Evolutionary conservation across 169 alveolate species (phyloP).

Genomic region (Plasmodium relictum): DNA sequence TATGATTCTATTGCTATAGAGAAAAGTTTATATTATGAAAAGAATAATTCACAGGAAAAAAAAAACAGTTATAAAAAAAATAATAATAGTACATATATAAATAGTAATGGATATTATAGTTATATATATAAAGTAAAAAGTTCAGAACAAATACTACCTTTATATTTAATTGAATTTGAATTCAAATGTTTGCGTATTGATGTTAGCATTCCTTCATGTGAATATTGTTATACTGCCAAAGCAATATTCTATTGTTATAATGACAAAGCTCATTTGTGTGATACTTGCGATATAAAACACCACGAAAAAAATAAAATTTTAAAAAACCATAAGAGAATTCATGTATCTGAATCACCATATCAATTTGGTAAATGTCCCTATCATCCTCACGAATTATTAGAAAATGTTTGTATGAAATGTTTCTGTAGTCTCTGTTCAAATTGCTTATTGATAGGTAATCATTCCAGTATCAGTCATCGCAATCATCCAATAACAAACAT

Average conservation of each 20-base stretch:
- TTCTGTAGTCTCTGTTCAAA: constrained; percentile 89
- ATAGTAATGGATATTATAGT: constrained; percentile 27
- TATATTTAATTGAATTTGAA: constrained; percentile 81
- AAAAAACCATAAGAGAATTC: constrained; percentile 89
- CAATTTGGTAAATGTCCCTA: constrained; percentile 92
- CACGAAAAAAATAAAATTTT: constrained; percentile 88
- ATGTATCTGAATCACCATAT: constrained; percentile 91
- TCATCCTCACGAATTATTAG: constrained; percentile 92
- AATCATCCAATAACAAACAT: constrained; percentile 92
- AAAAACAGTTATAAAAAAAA: background rate
- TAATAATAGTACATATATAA: background rate
- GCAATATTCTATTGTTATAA: constrained; percentile 63
- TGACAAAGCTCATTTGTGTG: constrained; percentile 90
- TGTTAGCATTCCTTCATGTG: constrained; percentile 85
- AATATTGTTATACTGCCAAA: constrained; percentile 48
- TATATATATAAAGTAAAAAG: constrained; percentile 81
- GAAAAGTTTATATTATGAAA: constrained; percentile 13
- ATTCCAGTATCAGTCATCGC: constrained; percentile 86
- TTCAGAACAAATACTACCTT: constrained; percentile 86
- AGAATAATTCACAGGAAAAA: background rate
- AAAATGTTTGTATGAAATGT: constrained; percentile 91
- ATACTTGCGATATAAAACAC: constrained; percentile 88
- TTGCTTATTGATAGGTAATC: constrained; percentile 90
- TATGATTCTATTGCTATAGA: constrained; percentile 75
- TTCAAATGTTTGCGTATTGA: constrained; percentile 86